Evolutionary conservation across 768 basidiomycete genomes (phyloP).

Genomic region (Suillus occidentalis): DNA sequence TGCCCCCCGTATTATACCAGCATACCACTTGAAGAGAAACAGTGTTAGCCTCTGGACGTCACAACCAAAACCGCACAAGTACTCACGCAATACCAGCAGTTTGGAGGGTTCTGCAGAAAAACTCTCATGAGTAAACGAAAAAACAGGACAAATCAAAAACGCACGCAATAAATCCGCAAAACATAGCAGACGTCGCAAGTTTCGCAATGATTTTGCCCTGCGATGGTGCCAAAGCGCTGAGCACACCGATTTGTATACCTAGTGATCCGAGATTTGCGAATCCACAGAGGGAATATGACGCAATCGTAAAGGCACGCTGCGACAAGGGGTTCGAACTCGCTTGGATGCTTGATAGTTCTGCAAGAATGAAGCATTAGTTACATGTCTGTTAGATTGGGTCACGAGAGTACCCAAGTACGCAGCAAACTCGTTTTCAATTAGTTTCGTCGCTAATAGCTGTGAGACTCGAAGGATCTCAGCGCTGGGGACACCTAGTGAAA

Average conservation of each 20-base stretch:
- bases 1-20: conserved; percentile 38
- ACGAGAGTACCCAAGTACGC: conserved; percentile 51
- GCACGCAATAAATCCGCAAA: conserved; percentile 65
- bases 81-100: conserved; percentile 60
- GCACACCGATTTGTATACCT: conserved; percentile 84
- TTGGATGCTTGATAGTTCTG: conserved; percentile 47
- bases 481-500: conserved; percentile 62
- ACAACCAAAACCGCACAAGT: not conserved
- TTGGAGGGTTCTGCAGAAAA: conserved; percentile 43
- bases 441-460: conserved; percentile 80
- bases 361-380: not conserved
- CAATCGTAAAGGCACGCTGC: conserved; percentile 75
- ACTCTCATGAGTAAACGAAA: not conserved
- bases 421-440: conserved; percentile 85
- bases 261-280: conserved; percentile 87
- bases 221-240: conserved; percentile 67
- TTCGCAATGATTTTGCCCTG: conserved; percentile 70
- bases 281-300: conserved; percentile 86
- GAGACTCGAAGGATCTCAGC: conserved; percentile 80
- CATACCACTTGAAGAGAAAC: conserved; percentile 43
- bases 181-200: conserved; percentile 66
- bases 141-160: conserved; percentile 3
- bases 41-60: conserved; percentile 14
- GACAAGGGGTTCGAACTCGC: conserved; percentile 55
- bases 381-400: not conserved